These are phyloP conservation scores for Trichoderma hamatum DNA, from an alignment of 2,329 filamentous ascomycete genomes.

Conservation along the genomic window DNA sequence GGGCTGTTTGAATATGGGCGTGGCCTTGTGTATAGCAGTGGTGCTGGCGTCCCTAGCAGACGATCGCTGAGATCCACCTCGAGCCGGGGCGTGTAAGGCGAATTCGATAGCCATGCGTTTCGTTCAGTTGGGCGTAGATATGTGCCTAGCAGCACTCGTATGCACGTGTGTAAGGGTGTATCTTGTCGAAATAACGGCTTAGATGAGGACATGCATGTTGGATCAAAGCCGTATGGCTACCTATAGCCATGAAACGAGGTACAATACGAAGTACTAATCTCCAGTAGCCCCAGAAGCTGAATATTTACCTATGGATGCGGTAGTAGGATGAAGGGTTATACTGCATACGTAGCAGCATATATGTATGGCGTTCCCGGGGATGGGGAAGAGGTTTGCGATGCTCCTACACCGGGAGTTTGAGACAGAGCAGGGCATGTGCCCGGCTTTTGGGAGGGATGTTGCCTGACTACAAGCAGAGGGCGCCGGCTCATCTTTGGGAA, in stretches of 20 bases:
- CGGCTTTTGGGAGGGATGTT: neutral
- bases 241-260: neutral
- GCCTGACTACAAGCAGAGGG: neutral
- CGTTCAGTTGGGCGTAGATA: neutral
- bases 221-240: neutral
- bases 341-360: neutral
- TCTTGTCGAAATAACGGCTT: neutral
- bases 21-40: neutral
- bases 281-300: neutral
- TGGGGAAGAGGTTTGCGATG: neutral
- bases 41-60: slow-evolving; percentile 11
- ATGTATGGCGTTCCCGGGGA: neutral
- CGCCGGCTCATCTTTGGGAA: neutral
- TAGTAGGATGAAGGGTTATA: neutral
- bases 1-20: neutral
- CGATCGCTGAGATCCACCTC: slow-evolving; percentile 22
- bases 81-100: slow-evolving; percentile 18
- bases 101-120: neutral
- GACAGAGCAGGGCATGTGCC: neutral
- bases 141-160: neutral
- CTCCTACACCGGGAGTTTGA: neutral
- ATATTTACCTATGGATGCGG: neutral
- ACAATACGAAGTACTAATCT: neutral
- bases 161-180: neutral
- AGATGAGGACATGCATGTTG: neutral